Conservation (phyloP, 1,139 yeast species). For the Yamadazyma triangularis region DNA sequence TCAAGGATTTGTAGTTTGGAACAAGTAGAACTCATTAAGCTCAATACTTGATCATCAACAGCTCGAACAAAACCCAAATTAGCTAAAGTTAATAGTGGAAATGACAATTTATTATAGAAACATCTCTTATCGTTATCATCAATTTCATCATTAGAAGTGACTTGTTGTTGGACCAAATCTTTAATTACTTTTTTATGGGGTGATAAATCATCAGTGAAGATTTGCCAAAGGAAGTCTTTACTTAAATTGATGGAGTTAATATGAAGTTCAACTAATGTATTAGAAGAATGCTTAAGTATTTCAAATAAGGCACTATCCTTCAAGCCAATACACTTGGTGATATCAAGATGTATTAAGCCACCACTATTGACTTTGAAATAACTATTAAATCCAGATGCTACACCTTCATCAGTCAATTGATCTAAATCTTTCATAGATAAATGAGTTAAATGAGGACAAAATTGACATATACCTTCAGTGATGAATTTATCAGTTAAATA, state of each 20-base stretch:
- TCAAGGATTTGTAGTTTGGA: conserved; percentile 62
- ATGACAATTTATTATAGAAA: conserved; percentile 18
- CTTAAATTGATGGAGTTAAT: conserved; percentile 69
- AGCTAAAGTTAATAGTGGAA: conserved; percentile 57
- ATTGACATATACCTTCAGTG: conserved; percentile 54
- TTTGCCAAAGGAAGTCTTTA: conserved; percentile 40
- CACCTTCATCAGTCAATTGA: conserved; percentile 59
- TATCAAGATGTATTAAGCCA: conserved; percentile 57
- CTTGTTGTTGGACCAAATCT: conserved; percentile 1
- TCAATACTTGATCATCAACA: conserved; percentile 61
- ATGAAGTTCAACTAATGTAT: conserved; percentile 62
- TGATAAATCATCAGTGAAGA: conserved; percentile 29
- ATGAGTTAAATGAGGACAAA: conserved; percentile 49
- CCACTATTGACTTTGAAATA: conserved; percentile 28
- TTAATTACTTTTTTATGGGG: neutral
- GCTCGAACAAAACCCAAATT: conserved; percentile 77
- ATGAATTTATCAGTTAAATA: conserved; percentile 64
- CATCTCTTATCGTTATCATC: conserved; percentile 6
- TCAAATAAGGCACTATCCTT: conserved; percentile 61
- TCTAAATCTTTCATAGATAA: conserved; percentile 54
- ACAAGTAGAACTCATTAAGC: conserved; percentile 51
- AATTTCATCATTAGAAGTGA: conserved; percentile 2
- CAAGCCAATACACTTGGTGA: conserved; percentile 63
- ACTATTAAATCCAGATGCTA: conserved; percentile 36
- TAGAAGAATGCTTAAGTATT: conserved; percentile 58